These are phyloP conservation scores for Pseudogymnoascus sp. DNA, from an alignment of 2,329 filamentous ascomycete genomes.

Conservation along the genomic window DNA sequence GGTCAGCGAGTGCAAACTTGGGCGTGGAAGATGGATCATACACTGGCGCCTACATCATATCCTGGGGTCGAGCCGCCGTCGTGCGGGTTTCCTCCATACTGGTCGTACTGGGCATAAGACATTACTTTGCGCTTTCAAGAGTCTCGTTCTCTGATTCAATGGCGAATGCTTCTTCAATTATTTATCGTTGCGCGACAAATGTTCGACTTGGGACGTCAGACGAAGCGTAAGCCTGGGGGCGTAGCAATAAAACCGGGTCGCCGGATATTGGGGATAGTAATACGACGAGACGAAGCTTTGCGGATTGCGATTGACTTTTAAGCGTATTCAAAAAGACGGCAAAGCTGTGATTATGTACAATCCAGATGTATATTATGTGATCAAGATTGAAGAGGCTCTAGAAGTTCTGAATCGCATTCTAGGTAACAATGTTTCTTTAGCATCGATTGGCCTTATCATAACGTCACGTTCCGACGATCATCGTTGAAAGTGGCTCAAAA, in stretches of 20 bases:
- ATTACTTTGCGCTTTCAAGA: conserved; percentile 30
- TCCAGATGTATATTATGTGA: not conserved
- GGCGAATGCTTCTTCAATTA: not conserved
- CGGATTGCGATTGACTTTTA: not conserved
- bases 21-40: not conserved
- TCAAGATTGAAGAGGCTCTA: not conserved
- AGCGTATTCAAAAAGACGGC: not conserved
- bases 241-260: not conserved
- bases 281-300: not conserved
- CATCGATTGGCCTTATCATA: conserved; percentile 5
- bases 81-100: conserved; percentile 50
- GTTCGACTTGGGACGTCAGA: not conserved
- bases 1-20: not conserved
- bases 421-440: not conserved
- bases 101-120: conserved; percentile 55
- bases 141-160: not conserved
- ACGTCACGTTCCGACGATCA: conserved; percentile 1
- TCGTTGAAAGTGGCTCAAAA: conserved; percentile 7
- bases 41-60: conserved; percentile 20
- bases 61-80: conserved; percentile 43
- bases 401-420: not conserved
- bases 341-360: not conserved
- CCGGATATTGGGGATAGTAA: not conserved
- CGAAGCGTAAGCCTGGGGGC: conserved; percentile 1
- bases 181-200: not conserved